Conservation (phyloP, 176 grass and related monocot species). For the Aegilops umbellulata region DNA sequence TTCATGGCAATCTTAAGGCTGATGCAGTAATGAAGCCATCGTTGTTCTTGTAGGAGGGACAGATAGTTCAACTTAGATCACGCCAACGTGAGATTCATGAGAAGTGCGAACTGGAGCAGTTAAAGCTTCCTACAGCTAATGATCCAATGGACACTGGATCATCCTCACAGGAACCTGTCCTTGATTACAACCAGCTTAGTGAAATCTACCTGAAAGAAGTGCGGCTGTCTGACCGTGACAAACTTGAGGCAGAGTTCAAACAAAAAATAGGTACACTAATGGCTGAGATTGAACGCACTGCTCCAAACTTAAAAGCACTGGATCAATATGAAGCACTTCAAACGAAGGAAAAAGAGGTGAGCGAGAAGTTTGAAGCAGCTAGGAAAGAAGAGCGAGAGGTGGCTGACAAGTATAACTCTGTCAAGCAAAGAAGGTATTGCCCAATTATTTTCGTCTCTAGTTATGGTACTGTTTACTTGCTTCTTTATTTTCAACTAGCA, state of each 20-base stretch:
- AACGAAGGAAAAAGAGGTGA: slow-evolving; percentile 86
- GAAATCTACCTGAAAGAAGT: slow-evolving; percentile 63
- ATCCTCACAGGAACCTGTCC: slow-evolving; percentile 37
- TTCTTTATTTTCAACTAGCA: not conserved
- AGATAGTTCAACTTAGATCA: slow-evolving; percentile 61
- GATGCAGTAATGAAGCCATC: slow-evolving; percentile 26
- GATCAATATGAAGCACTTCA: slow-evolving; percentile 93
- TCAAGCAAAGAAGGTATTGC: slow-evolving; percentile 78
- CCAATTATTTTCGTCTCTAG: not conserved
- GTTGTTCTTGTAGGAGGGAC: slow-evolving; percentile 59
- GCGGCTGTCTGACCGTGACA: slow-evolving; percentile 69
- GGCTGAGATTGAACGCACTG: slow-evolving; percentile 85
- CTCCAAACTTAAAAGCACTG: slow-evolving; percentile 91
- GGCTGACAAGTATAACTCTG: slow-evolving; percentile 76
- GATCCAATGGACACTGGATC: slow-evolving; percentile 80
- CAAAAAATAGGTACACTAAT: slow-evolving; percentile 56
- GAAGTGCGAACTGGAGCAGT: slow-evolving; percentile 85
- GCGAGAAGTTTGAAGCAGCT: slow-evolving; percentile 83
- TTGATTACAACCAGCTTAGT: slow-evolving; percentile 82
- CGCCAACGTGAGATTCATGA: slow-evolving; percentile 69
- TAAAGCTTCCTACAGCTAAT: slow-evolving; percentile 76
- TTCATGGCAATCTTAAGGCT: not conserved
- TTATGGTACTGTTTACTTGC: not conserved
- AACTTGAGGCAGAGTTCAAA: slow-evolving; percentile 88
- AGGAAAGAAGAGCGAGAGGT: slow-evolving; percentile 95